Evolutionary conservation across 345 rosid genomes (phyloP).

Genomic region (Syzygium oleosum): DNA sequence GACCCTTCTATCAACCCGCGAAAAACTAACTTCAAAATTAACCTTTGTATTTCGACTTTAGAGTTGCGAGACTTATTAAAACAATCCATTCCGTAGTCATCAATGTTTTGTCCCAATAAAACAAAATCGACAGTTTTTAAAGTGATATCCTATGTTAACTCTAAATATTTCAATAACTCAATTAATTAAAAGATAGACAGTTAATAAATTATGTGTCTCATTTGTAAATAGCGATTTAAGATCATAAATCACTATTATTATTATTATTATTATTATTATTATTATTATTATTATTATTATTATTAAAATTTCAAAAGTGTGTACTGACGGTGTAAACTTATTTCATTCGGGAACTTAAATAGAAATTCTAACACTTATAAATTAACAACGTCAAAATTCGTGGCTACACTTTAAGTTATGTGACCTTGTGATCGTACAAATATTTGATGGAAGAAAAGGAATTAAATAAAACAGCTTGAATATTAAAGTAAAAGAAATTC

Average conservation of each 20-base stretch:
- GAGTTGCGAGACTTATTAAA: background rate
- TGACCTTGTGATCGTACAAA: background rate
- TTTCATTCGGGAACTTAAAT: background rate
- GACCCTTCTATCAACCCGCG: background rate
- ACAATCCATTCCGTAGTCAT: background rate
- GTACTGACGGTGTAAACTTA: background rate
- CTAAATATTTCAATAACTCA: background rate
- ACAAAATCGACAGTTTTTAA: background rate
- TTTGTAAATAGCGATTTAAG: background rate
- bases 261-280: background rate
- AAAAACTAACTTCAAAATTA: background rate
- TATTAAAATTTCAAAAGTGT: background rate
- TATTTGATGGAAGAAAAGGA: background rate
- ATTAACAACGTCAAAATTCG: background rate
- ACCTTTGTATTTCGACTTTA: background rate
- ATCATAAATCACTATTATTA: background rate
- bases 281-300: background rate
- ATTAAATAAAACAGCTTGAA: background rate
- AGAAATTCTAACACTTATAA: background rate
- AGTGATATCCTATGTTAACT: background rate
- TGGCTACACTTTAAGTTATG: background rate
- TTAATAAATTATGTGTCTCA: background rate
- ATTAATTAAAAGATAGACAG: background rate
- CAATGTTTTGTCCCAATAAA: background rate
- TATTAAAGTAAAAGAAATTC: background rate